Conservation (phyloP, 2,329 filamentous ascomycete genomes). For the Ceratocystis smalleyi region DNA sequence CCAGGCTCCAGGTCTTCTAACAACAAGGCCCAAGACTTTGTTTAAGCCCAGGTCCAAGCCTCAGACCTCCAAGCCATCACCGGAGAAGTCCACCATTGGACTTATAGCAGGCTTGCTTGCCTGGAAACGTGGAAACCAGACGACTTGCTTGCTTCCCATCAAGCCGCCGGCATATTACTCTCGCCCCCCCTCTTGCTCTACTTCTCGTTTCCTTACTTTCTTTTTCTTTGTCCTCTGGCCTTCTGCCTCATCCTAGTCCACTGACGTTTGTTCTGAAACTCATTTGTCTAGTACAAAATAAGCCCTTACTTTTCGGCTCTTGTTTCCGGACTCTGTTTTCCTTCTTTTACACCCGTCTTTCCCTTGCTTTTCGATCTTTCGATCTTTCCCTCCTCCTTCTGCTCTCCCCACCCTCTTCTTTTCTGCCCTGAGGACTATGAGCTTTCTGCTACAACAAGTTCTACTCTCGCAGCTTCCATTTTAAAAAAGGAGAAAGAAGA, state of each 20-base stretch:
- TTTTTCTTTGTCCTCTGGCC: not conserved
- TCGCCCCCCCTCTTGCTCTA: not conserved
- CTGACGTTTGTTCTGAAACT: not conserved
- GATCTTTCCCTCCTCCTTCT: not conserved
- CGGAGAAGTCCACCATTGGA: not conserved
- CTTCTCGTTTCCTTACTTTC: not conserved
- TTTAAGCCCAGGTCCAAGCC: not conserved
- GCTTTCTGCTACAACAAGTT: not conserved
- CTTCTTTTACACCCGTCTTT: not conserved
- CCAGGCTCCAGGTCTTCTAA: not conserved
- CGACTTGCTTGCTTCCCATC: not conserved
- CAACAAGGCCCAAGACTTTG: not conserved
- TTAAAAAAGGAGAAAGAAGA: not conserved
- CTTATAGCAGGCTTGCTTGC: not conserved
- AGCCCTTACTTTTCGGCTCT: not conserved
- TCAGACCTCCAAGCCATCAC: not conserved
- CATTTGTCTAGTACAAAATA: not conserved
- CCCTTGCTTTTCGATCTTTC: not conserved
- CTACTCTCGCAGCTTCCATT: not conserved
- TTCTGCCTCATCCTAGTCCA: not conserved
- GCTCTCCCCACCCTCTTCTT: not conserved
- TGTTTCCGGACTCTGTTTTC: not conserved
- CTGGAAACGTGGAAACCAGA: not conserved
- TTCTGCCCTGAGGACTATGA: not conserved
- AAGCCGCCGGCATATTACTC: not conserved